phyloP scores from a whole-genome alignment of 768 basidiomycete species.

The Rhizopogon vesiculosus region DNA sequence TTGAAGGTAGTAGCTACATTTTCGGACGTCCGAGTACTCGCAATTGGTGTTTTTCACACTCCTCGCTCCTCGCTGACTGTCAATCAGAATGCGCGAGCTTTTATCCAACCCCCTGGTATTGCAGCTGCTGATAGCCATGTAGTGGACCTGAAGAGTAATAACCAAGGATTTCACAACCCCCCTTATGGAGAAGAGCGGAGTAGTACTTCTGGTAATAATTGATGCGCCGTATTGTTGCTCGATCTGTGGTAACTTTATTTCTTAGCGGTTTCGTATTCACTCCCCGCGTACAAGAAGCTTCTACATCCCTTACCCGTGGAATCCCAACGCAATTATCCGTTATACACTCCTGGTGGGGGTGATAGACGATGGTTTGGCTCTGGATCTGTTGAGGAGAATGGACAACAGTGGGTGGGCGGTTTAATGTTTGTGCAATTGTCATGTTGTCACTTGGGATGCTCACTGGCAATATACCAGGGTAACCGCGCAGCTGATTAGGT shows the following conservation, averaged over 20 bases:
- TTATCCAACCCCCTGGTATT: conserved; percentile 69
- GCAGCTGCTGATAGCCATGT: conserved; percentile 20
- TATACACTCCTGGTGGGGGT: conserved; percentile 63
- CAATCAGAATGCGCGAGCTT: conserved; percentile 63
- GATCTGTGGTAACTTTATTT: not conserved
- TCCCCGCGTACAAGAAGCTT: conserved; percentile 37
- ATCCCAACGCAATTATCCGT: conserved; percentile 62
- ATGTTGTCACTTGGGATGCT: conserved; percentile 1
- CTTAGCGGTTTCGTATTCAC: conserved; percentile 1
- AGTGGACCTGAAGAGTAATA: not conserved
- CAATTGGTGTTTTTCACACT: conserved; percentile 59
- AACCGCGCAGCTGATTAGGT: conserved; percentile 51
- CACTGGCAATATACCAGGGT: conserved; percentile 39
- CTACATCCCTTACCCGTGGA: conserved; percentile 52
- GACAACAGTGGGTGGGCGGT: conserved; percentile 69
- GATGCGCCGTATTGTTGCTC: not conserved
- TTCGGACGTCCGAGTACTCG: conserved; percentile 67
- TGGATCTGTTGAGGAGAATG: conserved; percentile 50
- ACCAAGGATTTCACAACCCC: not conserved
- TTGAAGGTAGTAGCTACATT: conserved; percentile 63
- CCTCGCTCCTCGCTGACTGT: conserved; percentile 52
- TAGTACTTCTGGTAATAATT: conserved; percentile 1
- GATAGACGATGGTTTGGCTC: conserved; percentile 57
- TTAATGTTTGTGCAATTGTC: conserved; percentile 46
- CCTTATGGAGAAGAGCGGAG: conserved; percentile 3